These are phyloP conservation scores for Clarireedia hainanense DNA, from an alignment of 2,329 filamentous ascomycete species.

Conservation along the genomic window DNA sequence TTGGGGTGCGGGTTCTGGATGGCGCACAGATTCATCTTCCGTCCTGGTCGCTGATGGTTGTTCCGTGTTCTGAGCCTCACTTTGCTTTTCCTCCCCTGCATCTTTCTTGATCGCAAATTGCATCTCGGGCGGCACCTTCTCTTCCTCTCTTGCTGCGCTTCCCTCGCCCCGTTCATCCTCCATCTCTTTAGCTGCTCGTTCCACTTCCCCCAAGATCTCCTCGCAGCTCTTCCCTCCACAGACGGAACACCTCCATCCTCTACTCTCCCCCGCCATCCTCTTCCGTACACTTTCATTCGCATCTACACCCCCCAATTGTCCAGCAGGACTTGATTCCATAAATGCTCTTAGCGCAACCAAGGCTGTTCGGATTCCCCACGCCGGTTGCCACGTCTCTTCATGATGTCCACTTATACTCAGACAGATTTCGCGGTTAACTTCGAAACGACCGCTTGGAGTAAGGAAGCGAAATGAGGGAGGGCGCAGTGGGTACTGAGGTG, in stretches of 20 bases:
- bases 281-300: conserved; percentile 59
- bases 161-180: conserved; percentile 34
- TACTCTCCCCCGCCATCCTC: conserved; percentile 60
- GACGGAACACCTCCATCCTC: conserved; percentile 56
- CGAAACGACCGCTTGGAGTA: conserved; percentile 86
- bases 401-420: conserved; percentile 90
- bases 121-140: conserved; percentile 1
- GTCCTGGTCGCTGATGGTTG: conserved; percentile 36
- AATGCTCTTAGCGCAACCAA: conserved; percentile 73
- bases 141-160: conserved; percentile 39
- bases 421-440: conserved; percentile 95
- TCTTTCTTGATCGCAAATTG: background rate
- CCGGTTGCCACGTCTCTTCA: conserved; percentile 97
- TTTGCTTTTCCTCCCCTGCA: conserved; percentile 21
- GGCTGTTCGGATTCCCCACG: conserved; percentile 92
- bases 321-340: conserved; percentile 84
- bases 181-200: conserved; percentile 40
- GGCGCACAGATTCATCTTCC: conserved; percentile 45
- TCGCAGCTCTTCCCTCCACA: conserved; percentile 65
- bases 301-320: conserved; percentile 86
- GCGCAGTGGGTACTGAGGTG: conserved; percentile 80
- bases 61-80: background rate
- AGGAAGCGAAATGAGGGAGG: conserved; percentile 94
- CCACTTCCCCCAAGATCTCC: conserved; percentile 66
- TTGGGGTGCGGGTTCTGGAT: conserved; percentile 47